Evolutionary conservation across 225 moss, liverwort and hornwort species (phyloP), one percentile per base, ranked within the genome.

Genomic region (Sphagnum tenellum): DNA sequence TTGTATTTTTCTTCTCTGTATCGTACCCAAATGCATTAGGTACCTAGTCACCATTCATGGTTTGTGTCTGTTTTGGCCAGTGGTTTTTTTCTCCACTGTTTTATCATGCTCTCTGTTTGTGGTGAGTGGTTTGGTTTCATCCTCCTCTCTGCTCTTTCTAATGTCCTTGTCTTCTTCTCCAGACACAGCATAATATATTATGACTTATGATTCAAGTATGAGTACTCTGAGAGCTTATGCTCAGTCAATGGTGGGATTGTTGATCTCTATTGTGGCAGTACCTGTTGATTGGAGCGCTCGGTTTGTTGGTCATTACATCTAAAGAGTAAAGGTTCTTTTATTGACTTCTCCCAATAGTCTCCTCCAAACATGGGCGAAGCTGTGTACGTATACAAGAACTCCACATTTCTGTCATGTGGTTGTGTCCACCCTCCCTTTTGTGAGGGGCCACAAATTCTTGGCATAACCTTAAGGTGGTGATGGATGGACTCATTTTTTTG

Each of bases 281-380:
- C 76, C 70, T 98, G 48, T 68, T 98, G 70, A 98, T 98, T 66
- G 98, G 87, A 65, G 98, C 89, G 58, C 87, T 98, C 14, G 98
- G 93, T 61, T 83, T 98, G 73, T 82, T 98, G 71, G 93, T 98
- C 4, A 82, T 98, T 59, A 98, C 90, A 7, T 93, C 93, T 8
- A 98, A 98, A 81, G 98, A 98, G 55, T 93, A 75, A 76, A 52
- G 14, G 8, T 59, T 49, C 65, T 66, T 62, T 65, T 12, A 48
- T 45, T 67, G 76, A 70, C 47, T 51, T 55, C 70, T 61, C 67
- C 70, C 58, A 54, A 0, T 61, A 61, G 29, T 29, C 29, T 29
- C 29, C 67, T 62, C 59, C 65, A 71, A 76, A 61, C 57, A 64
- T 67, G 59, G 49, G 64, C 47, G 7, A 74, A 65, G 12, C 52